Evolutionary conservation across 225 moss, liverwort and hornwort genomes (phyloP), one percentile per base, ranked within the genome.

Genomic region (Polytrichum formosum): DNA sequence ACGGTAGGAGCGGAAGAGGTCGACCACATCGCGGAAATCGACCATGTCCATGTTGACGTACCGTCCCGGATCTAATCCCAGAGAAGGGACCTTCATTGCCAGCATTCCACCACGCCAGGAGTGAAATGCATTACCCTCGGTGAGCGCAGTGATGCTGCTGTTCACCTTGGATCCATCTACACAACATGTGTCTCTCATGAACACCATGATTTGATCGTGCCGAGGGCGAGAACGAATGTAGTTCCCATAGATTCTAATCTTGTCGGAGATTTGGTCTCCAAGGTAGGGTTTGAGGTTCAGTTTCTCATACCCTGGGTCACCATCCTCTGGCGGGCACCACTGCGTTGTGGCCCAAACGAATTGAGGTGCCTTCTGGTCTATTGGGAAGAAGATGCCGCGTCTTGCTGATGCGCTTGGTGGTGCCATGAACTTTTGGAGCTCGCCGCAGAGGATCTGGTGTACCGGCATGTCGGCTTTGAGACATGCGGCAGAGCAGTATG

Each of bases 201-300:
- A 60, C 6, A 60, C 60, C 60, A 21, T 60, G 60, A 60, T n/a
- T 60, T 60, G 60, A 60, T 60, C 60, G 19, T 60, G 10, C 21
- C 60, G 60, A 60, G 60, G 60, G 25, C 60, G 60, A 22, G 60
- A 60, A 60, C 60, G 60, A 60, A 60, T 60, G 60, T 60, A 60
- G 60, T 60, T 60, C 18, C 60, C 60, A 6, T 1, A 6, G 7
- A 60, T 60, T 60, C 1, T 60, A 60, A 22, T 60, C 0, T 22
- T 6, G 60, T 60, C 60, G 60, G 60, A 22, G 6, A 6, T 0
- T 6, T 10, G 1, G n/a, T 60, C 60, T 60, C 60, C 60, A 4
- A 60, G 2, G 60, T 60, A 60, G n/a, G n/a, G 60, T 60, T 60
- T 60, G 60, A 60, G 60, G 60, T 60, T 22, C 5, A n/a, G 4